Conservation (phyloP, 176 grass and related monocot genomes). For the Eleusine coracana region DNA sequence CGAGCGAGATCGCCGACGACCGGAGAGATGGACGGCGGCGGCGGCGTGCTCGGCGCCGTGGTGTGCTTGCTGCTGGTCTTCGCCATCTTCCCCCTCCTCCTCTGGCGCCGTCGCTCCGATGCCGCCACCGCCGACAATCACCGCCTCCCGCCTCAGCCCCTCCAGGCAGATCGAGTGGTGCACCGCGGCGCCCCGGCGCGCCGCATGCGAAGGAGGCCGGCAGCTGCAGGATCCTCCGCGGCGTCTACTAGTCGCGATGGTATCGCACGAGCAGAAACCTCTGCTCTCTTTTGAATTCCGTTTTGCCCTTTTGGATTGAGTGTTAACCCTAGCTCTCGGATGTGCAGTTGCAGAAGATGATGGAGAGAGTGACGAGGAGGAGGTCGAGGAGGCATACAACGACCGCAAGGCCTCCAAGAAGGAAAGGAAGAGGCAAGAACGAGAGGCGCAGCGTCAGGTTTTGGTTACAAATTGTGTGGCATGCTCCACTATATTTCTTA, state of each 20-base stretch:
- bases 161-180: conserved; percentile 73
- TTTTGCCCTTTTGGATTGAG: background rate
- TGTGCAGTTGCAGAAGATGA: conserved; percentile 46
- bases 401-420: conserved; percentile 68
- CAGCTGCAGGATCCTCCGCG: conserved; percentile 53
- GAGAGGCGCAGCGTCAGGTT: conserved; percentile 72
- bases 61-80: conserved; percentile 62
- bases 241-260: conserved; percentile 62
- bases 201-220: conserved; percentile 79
- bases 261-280: conserved; percentile 7
- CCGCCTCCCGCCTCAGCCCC: conserved; percentile 54
- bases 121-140: conserved; percentile 43
- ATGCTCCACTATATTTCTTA: conserved; percentile 1
- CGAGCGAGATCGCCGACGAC: conserved; percentile 17
- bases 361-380: conserved; percentile 64
- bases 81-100: conserved; percentile 68
- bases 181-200: conserved; percentile 47
- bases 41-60: conserved; percentile 58
- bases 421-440: conserved; percentile 90
- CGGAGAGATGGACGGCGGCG: conserved; percentile 58
- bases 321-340: conserved; percentile 8
- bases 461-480: conserved; percentile 24
- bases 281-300: background rate
- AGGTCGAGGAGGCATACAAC: conserved; percentile 46
- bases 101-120: conserved; percentile 73